A percentile compares a stretch with the other conserved stretches of the same genome.
These are phyloP conservation scores for Xenoacremonium recifei DNA, from an alignment of 2,329 filamentous ascomycete genomes.

Conservation along the genomic window DNA sequence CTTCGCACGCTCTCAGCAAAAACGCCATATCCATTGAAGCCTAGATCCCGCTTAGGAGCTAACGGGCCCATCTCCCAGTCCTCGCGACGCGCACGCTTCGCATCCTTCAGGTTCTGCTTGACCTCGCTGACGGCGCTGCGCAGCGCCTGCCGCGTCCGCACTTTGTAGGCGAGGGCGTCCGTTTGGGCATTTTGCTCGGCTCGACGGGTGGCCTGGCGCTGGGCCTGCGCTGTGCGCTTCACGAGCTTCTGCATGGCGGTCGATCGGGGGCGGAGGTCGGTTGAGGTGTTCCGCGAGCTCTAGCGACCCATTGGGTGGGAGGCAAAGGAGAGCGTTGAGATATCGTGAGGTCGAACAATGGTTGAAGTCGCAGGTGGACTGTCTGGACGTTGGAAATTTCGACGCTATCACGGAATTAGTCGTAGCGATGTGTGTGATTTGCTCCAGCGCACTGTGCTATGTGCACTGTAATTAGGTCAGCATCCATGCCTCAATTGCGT, in stretches of 20 bases:
- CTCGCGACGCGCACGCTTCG: conserved; percentile 59
- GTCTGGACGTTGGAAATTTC: conserved; percentile 26
- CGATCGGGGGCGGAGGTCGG: conserved; percentile 40
- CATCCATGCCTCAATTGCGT: too few species aligned
- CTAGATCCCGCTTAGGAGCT: conserved; percentile 73
- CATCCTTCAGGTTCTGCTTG: conserved; percentile 35
- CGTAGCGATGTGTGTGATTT: conserved; percentile 5
- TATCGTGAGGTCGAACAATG: conserved; percentile 22
- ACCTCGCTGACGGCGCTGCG: conserved; percentile 31
- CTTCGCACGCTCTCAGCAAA: conserved; percentile 35
- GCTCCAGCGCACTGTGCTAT: too few species aligned
- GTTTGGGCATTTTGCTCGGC: conserved; percentile 37
- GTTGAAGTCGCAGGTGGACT: conserved; percentile 24
- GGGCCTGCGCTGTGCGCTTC: conserved; percentile 63
- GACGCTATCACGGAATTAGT: conserved; percentile 17
- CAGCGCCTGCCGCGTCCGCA: conserved; percentile 31
- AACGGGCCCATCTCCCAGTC: conserved; percentile 78
- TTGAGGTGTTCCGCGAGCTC: conserved; percentile 15
- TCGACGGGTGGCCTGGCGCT: conserved; percentile 59
- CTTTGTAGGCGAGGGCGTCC: conserved; percentile 27
- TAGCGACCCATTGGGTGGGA: conserved; percentile 25
- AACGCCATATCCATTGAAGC: conserved; percentile 61
- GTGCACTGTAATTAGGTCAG: conserved; percentile 12
- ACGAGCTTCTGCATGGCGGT: conserved; percentile 68
- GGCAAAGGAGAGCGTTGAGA: conserved; percentile 20